Evolutionary conservation across 2,329 filamentous ascomycete genomes (phyloP).

Genomic region (Alternaria sp.): DNA sequence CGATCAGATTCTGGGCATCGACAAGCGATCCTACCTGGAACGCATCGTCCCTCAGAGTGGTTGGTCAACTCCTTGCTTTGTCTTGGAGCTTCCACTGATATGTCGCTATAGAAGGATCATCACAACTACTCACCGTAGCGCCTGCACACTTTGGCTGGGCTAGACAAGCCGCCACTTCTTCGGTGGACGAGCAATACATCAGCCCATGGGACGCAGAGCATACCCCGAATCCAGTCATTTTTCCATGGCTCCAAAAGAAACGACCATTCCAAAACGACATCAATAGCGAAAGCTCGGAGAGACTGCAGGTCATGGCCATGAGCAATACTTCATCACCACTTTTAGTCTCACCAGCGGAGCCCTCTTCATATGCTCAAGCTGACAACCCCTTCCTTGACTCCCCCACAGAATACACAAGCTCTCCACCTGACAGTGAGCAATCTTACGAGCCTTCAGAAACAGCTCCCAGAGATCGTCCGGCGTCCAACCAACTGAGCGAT

Average conservation of each 20-base stretch:
- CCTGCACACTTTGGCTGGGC: neutral
- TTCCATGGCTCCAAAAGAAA: conserved; percentile 9
- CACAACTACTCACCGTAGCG: conserved; percentile 5
- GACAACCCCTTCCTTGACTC: neutral
- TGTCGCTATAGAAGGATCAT: conserved; percentile 1
- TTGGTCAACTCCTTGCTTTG: neutral
- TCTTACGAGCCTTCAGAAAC: neutral
- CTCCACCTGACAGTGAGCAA: neutral
- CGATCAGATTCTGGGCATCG: conserved; percentile 12
- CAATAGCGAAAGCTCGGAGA: neutral
- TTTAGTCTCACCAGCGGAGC: neutral
- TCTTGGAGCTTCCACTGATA: neutral
- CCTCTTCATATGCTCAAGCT: neutral
- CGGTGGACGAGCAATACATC: neutral
- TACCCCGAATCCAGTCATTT: conserved; percentile 20
- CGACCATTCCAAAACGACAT: neutral
- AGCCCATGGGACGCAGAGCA: conserved; percentile 17
- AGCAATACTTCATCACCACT: neutral
- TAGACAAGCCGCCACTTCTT: neutral
- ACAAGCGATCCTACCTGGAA: conserved; percentile 10
- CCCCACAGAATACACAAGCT: neutral
- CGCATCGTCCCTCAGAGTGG: neutral
- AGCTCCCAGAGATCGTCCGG: neutral
- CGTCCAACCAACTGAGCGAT: neutral
- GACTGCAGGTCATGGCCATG: neutral